A percentile compares a stretch with the other conserved stretches of the same genome.
Conservation (phyloP, 2,329 filamentous ascomycete genomes). For the Cadophora sp. region DNA sequence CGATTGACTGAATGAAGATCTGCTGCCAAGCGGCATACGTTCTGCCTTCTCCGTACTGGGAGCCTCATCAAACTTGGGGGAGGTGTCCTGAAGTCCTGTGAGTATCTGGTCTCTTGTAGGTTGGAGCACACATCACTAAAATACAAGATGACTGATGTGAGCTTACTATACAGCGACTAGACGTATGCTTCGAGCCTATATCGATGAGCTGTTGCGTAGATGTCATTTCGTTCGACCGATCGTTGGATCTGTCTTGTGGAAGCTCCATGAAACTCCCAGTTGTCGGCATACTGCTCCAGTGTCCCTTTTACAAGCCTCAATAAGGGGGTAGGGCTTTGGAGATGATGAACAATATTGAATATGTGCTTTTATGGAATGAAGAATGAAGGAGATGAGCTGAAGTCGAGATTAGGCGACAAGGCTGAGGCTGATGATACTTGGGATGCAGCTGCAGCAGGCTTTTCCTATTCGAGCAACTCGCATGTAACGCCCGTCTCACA, state of each 20-base stretch:
- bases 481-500: neutral
- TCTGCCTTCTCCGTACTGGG: neutral
- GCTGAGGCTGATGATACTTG: slow-evolving; percentile 8
- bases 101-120: neutral
- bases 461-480: slow-evolving; percentile 1
- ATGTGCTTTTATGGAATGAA: neutral
- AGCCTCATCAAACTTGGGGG: neutral
- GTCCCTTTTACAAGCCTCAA: too few species aligned
- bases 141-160: too few species aligned
- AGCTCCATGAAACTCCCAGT: too few species aligned
- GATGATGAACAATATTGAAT: neutral
- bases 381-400: neutral
- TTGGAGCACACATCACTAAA: too few species aligned
- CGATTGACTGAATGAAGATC: neutral
- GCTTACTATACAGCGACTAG: too few species aligned
- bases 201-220: too few species aligned
- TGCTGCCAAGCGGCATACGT: neutral
- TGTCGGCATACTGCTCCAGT: too few species aligned
- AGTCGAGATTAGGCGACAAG: slow-evolving; percentile 7
- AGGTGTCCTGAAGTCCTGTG: neutral
- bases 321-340: too few species aligned
- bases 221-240: too few species aligned
- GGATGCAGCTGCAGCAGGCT: neutral
- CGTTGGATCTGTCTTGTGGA: too few species aligned
- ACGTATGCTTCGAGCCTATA: too few species aligned